These are phyloP conservation scores for Persicaria tinctoria DNA, from an alignment of 148 eudicot species.

Conservation along the genomic window DNA sequence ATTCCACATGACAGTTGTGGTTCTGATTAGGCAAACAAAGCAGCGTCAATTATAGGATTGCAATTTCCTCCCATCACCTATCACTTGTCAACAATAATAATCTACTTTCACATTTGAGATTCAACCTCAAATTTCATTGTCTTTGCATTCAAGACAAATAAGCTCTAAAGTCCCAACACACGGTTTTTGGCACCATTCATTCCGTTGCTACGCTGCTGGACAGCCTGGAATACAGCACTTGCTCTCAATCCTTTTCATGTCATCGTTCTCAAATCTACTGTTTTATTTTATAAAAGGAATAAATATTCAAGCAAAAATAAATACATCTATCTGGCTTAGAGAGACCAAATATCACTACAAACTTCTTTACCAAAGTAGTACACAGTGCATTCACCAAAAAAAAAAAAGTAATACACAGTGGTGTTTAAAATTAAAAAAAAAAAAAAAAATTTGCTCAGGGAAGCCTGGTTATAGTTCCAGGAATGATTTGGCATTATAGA, in stretches of 20 bases:
- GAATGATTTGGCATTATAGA: not conserved
- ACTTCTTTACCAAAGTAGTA: not conserved
- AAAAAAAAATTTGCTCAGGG: not conserved
- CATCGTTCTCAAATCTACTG: not conserved
- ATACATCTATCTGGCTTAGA: not conserved
- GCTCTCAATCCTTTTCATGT: not conserved
- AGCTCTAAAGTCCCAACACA: too few species aligned
- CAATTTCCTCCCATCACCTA: not conserved
- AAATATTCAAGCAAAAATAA: not conserved
- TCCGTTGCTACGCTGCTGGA: not conserved
- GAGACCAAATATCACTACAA: not conserved
- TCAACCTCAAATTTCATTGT: not conserved
- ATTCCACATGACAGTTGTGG: slow-evolving; percentile 2
- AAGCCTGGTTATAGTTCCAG: not conserved
- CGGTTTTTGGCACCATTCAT: too few species aligned
- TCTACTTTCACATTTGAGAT: not conserved
- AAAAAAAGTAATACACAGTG: not conserved
- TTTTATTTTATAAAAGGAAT: not conserved
- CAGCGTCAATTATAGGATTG: not conserved
- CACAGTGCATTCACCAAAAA: not conserved
- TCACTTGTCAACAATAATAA: not conserved
- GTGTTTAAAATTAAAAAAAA: not conserved
- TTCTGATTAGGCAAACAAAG: slow-evolving; percentile 9
- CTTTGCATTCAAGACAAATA: not conserved
- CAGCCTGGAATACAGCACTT: not conserved